These are phyloP conservation scores for Ceraceosorus bombacis DNA, from an alignment of 1,284 basidiomycete genomes.

Conservation along the genomic window DNA sequence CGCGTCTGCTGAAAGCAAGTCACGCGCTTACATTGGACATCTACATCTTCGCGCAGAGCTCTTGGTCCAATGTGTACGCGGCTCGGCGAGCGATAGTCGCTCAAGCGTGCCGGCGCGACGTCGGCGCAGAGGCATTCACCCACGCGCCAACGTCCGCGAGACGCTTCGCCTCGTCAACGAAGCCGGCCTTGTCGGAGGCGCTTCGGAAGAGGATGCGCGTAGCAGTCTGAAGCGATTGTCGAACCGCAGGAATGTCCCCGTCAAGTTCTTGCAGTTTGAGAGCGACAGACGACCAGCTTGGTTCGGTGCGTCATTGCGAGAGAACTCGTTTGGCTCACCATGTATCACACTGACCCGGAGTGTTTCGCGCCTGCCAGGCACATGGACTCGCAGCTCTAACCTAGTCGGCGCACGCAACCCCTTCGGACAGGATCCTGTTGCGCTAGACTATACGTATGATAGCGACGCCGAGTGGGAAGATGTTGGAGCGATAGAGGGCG, in stretches of 20 bases:
- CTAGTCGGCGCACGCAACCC: slow-evolving; percentile 39
- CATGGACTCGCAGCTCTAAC: slow-evolving; percentile 41
- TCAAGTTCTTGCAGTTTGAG: slow-evolving; percentile 43
- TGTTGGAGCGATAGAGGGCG: slow-evolving; percentile 38
- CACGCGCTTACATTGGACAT: too few species aligned
- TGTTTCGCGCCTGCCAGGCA: slow-evolving; percentile 11
- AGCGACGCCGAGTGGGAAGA: slow-evolving; percentile 47
- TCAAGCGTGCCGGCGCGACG: not conserved
- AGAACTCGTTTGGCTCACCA: not conserved
- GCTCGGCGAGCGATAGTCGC: not conserved
- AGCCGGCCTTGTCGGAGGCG: slow-evolving; percentile 41
- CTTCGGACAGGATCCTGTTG: slow-evolving; percentile 41
- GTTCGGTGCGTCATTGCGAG: slow-evolving; percentile 12
- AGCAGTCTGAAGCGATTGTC: slow-evolving; percentile 29
- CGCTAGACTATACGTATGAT: slow-evolving; percentile 45
- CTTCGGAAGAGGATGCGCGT: slow-evolving; percentile 36
- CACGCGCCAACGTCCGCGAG: slow-evolving; percentile 36
- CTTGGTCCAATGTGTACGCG: too few species aligned
- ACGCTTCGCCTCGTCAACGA: slow-evolving; percentile 43
- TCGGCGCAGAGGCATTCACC: slow-evolving; percentile 27
- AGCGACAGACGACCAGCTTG: slow-evolving; percentile 43
- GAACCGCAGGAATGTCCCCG: slow-evolving; percentile 34
- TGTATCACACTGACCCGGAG: slow-evolving; percentile 7
- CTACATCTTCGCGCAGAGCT: too few species aligned
- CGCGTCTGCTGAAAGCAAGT: not conserved